Percentiles rank a stretch among this genome's conserved stretches.
phyloP scores from a whole-genome alignment of 139 green algal genomes.

The Auxenochlorella protothecoides region DNA sequence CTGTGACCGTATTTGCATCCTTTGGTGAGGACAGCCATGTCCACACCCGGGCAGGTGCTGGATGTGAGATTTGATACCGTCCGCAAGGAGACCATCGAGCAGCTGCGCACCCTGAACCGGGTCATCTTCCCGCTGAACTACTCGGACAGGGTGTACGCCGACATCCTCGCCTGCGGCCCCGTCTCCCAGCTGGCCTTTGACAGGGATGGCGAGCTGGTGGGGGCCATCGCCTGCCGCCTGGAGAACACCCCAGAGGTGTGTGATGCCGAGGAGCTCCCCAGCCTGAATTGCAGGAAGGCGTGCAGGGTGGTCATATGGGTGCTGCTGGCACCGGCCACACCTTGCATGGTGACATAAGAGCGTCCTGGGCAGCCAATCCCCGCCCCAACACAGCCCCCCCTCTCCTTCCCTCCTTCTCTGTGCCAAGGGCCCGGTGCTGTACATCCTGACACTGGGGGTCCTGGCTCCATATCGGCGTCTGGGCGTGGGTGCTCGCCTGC shows the following conservation, averaged over 20 bases:
- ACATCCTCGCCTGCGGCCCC: slow-evolving; percentile 30
- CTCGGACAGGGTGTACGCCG: slow-evolving; percentile 38
- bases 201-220: slow-evolving; percentile 35
- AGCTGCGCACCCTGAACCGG: slow-evolving; percentile 46
- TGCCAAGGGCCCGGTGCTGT: slow-evolving; percentile 38
- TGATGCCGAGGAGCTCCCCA: background rate
- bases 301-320: too few species aligned
- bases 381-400: background rate
- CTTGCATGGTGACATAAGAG: too few species aligned
- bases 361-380: too few species aligned
- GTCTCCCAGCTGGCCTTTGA: slow-evolving; percentile 48
- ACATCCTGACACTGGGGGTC: slow-evolving; percentile 83
- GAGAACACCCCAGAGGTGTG: slow-evolving; percentile 33
- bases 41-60: too few species aligned
- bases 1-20: too few species aligned
- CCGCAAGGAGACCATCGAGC: slow-evolving; percentile 45
- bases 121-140: slow-evolving; percentile 78
- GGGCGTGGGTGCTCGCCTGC: slow-evolving; percentile 38
- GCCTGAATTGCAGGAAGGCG: too few species aligned
- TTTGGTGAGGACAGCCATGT: too few species aligned
- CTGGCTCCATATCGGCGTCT: slow-evolving; percentile 69
- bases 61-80: slow-evolving; percentile 27
- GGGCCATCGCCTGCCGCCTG: slow-evolving; percentile 57
- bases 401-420: background rate
- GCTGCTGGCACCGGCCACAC: too few species aligned